Evolutionary conservation across 371 early-diverging fungal species (phyloP).

Genomic region (Amoeboaphelidium occidentale): DNA sequence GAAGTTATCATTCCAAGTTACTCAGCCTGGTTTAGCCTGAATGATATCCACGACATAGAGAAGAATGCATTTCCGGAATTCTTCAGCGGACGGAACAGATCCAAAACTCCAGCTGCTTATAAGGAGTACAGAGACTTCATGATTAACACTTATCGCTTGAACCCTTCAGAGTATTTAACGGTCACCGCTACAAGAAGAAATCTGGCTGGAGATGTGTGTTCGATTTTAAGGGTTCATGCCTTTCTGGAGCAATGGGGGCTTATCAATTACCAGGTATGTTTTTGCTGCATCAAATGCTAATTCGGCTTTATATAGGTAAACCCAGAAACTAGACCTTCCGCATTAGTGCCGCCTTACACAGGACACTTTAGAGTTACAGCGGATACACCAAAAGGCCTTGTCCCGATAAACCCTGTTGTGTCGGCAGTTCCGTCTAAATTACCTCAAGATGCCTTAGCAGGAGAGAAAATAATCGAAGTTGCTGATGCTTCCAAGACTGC

Average conservation of each 20-base stretch:
- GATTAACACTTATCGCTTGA: slow-evolving; percentile 83
- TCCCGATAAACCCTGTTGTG: slow-evolving; percentile 1
- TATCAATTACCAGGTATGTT: slow-evolving; percentile 79
- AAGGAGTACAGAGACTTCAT: slow-evolving; percentile 93
- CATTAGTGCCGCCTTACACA: slow-evolving; percentile 74
- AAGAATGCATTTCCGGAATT: slow-evolving; percentile 79
- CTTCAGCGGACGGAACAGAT: slow-evolving; percentile 64
- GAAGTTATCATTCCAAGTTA: slow-evolving; percentile 53
- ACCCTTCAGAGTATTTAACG: slow-evolving; percentile 80
- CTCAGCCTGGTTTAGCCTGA: slow-evolving; percentile 76
- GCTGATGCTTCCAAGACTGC: neutral
- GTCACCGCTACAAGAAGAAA: slow-evolving; percentile 87
- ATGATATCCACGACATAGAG: slow-evolving; percentile 71
- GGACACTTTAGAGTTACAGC: slow-evolving; percentile 87
- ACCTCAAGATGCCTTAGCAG: too few species aligned
- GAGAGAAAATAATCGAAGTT: neutral
- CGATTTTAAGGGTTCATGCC: slow-evolving; percentile 88
- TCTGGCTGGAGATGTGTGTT: slow-evolving; percentile 88
- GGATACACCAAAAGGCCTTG: slow-evolving; percentile 43
- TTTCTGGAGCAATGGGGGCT: slow-evolving; percentile 98
- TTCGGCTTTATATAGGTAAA: slow-evolving; percentile 30
- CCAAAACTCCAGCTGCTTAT: slow-evolving; percentile 75
- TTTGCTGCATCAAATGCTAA: too few species aligned
- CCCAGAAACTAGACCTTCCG: slow-evolving; percentile 71
- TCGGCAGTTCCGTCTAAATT: slow-evolving; percentile 1